Evolutionary conservation across 2,329 filamentous ascomycete species (phyloP), one percentile per base, ranked within the genome.

Genomic region (Fusarium torulosum): DNA sequence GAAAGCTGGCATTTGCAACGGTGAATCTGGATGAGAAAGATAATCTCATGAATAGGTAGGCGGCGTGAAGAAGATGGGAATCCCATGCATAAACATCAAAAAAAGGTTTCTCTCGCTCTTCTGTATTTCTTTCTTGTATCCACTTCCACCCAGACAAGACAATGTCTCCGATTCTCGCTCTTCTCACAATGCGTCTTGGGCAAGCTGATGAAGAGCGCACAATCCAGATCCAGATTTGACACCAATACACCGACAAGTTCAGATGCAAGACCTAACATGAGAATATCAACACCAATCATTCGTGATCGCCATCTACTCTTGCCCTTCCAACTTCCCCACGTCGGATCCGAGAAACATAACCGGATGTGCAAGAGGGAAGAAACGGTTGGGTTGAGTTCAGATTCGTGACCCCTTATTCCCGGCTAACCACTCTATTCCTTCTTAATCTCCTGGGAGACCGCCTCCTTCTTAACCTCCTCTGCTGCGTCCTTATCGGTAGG

Each of bases 381-480:
- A 51, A 62, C 51, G 42, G 43, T 52, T 35, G 21, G 42, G 42
- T 49, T 59, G 45, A 70, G 42, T 63, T 60, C 66, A 63, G 50
- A 63, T 59, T 56, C 61, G 46, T 60, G 62, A 46, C 53, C 65
- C 57, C 57, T 44, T 60, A 59, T 60, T 52, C 53, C 51, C 53
- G 55, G 59, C 77, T 49, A 60, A 74, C 61, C 70, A 71, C 76
- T 17, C 76, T 79, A 79, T 66, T 77, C 78, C 76, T 79, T 75
- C 72, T 78, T 79, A 61, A 53, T 74, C 66, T 76, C 76, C 68
- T 72, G 70, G 33, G 70, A 25, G 53, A 54, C 57, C 54, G 65
- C 60, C 46, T 74, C 71, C 60, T 72, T 75, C 65, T 71, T 72
- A 31, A 71, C 71, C 31, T 72, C 66, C 65, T 69, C 67, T 35